Evolutionary conservation across 177 flowering plant species (phyloP), one percentile per base, ranked within the genome.

Genomic region (Vitis hybrid): DNA sequence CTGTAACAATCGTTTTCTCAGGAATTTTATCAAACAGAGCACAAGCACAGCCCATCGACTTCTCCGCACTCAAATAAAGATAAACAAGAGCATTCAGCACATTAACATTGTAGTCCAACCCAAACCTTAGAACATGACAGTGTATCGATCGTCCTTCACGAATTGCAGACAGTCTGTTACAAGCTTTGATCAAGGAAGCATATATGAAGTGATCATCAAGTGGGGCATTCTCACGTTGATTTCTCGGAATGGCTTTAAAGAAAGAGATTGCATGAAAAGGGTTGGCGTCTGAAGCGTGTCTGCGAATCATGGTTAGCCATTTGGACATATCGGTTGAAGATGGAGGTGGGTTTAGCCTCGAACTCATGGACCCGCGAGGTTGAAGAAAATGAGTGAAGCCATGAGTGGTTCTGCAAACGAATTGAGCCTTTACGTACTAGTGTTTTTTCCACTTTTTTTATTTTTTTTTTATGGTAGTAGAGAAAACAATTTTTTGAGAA

Each of bases 121-220:
- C 77, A 53, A 76, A 52, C 71, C 76, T 71, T 45, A 76, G 29
- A 55, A 71, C 76, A 20, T 63, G 73, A 63, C 74, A 65, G 55
- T 80, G 80, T 26, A 76, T 67, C 20, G 80, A 74, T 61, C 74
- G 74, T 26, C 71, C 82, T 65, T 76, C 75, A 54, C 49, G 57
- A 50, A 77, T 19, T 10, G 76, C 74, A 18, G 26, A 16, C 39
- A 70, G 26, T 55, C 53, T 74, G 31, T 59, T 68, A 69, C 82
- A 80, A 29, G 78, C 75, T 69, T 76, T 76, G 59, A 76, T 48
- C 68, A 74, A 50, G 5, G 76, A 76, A 61, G 82, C 80, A 66
- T 67, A 71, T 8, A 74, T n/a, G 59, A 79, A 74, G 3, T 77
- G 71, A 49, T 79, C 77, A n/a, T 45, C 54, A 63, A 50, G 58